phyloP scores from a whole-genome alignment of 2,329 filamentous ascomycete species.

The Venturia aucupariae region DNA sequence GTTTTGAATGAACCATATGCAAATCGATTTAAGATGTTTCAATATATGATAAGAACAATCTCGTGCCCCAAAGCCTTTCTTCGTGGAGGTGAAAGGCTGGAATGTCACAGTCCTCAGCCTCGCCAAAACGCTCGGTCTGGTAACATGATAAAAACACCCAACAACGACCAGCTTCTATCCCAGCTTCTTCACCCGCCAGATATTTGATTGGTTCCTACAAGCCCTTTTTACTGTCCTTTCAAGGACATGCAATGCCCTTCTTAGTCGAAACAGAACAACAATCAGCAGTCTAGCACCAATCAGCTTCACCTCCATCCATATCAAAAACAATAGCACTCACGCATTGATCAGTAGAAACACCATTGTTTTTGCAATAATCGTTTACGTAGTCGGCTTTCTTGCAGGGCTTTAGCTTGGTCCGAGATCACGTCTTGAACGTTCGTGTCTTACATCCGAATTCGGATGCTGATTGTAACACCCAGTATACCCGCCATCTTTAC shows the following conservation, averaged over 20 bases:
- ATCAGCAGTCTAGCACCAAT: not conserved
- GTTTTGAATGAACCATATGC: not conserved
- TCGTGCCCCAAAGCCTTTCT: no score
- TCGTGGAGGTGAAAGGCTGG: not conserved
- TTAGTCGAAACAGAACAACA: not conserved
- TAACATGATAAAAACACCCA: not conserved
- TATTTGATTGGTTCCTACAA: no score
- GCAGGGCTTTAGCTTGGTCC: not conserved
- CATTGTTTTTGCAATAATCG: no score
- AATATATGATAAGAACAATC: no score
- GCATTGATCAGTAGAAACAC: not conserved
- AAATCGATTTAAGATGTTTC: no score
- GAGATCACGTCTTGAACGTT: no score
- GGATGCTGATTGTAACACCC: not conserved
- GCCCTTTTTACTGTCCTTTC: not conserved
- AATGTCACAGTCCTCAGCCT: not conserved
- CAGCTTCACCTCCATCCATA: not conserved
- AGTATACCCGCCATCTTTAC: not conserved
- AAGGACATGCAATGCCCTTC: not conserved
- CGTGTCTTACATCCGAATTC: no score
- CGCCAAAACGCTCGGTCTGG: not conserved
- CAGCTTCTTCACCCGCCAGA: no score
- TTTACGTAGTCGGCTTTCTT: not conserved
- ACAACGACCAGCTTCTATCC: no score
- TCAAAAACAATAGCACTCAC: not conserved